These are phyloP conservation scores for Irpex sp. DNA, from an alignment of 1,284 basidiomycete genomes.

Conservation along the genomic window DNA sequence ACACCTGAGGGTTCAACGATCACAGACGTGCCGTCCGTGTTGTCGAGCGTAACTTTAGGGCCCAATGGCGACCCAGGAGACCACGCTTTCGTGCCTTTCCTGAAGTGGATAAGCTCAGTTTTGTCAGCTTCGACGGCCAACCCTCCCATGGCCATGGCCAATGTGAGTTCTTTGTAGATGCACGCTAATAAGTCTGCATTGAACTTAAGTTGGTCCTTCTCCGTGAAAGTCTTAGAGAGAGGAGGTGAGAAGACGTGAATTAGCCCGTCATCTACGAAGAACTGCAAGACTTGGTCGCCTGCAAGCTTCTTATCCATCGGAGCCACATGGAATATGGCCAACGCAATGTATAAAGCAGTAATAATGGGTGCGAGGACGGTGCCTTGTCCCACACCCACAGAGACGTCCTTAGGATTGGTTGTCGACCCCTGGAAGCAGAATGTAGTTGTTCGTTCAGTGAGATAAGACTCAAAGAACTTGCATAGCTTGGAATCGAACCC, in stretches of 20 bases:
- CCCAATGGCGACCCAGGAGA: not conserved
- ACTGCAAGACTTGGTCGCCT: not conserved
- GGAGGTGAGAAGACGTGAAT: constrained; percentile 1
- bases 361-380: constrained; percentile 1
- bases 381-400: constrained; percentile 4
- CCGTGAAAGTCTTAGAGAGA: not conserved
- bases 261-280: constrained; percentile 9
- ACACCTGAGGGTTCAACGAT: too few relatives aligned
- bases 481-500: constrained; percentile 6
- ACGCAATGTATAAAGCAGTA: constrained; percentile 1
- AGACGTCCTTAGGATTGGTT: not conserved
- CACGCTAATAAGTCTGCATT: not conserved
- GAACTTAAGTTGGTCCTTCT: not conserved
- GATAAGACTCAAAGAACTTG: constrained; percentile 8
- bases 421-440: constrained; percentile 4
- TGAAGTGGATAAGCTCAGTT: constrained; percentile 2
- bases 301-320: not conserved
- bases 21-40: too few relatives aligned
- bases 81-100: not conserved
- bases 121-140: not conserved
- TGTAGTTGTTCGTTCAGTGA: constrained; percentile 9
- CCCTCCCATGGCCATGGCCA: not conserved
- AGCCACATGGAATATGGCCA: not conserved
- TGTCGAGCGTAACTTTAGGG: not conserved
- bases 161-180: not conserved